Evolutionary conservation across 441 rosid species (phyloP), one percentile per base, ranked within the genome.

Genomic region (Arabidopsis lyrata): DNA sequence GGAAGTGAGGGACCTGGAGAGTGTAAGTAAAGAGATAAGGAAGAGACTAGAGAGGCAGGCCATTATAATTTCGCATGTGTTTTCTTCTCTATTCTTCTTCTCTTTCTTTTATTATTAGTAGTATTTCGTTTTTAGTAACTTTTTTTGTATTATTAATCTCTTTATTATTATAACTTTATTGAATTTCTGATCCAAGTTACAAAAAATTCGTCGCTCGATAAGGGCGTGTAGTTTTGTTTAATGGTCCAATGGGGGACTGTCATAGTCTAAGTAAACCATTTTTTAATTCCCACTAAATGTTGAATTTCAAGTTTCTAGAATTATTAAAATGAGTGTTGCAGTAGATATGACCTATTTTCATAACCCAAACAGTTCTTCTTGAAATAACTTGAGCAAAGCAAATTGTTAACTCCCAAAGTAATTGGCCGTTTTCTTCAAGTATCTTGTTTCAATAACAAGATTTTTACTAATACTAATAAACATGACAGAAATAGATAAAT

Each of bases 1-100:
- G 13, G 62, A 61, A 72, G 77, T 72, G 70, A 44, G 63, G 52
- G 52, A 62, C 52, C 50, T 50, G 34, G 42, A 24, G 54, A 72
- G 66, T 48, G 63, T 44, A 42, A 62, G 38, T 76, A 71, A 76
- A 74, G 76, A 61, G 88, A 86, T 86, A 81, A 83, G 84, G n/a
- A 20, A 8, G 31, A 29, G 27, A 24, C 27, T 24, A n/a, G 39
- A 39, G 60, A 69, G 39, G 20, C 78, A 73, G 70, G 67, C 86
- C 87, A 83, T 70, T 72, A 77, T 75, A 78, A 76, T 82, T 57
- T 56, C 41, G 49, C 70, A 68, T 66, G 70, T 72, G 77, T 72
- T 55, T 48, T 54, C 55, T 55, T 69, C 64, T 55, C 58, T 65
- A 49, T 48, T 16, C 47, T 42, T 31, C 47, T 31, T 52, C 10